Evolutionary conservation across 2,329 filamentous ascomycete species (phyloP).

Genomic region (Monosporascus cannonballus): DNA sequence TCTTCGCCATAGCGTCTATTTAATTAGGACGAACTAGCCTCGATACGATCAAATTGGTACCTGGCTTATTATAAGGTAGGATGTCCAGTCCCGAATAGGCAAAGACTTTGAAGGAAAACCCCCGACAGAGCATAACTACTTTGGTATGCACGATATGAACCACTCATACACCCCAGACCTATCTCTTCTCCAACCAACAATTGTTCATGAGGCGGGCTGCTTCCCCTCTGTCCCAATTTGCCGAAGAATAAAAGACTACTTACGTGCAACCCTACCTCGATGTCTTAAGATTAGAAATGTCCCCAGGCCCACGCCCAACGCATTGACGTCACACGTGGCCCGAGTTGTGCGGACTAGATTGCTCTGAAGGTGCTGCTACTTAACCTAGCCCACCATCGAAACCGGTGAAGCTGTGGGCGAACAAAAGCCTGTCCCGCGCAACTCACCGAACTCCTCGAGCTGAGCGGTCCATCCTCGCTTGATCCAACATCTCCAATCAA

Average conservation of each 20-base stretch:
- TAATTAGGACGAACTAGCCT: no score
- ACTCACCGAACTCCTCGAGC: constrained; percentile 24
- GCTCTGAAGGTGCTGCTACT: not conserved
- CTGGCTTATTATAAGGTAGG: no score
- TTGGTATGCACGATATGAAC: not conserved
- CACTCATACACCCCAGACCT: not conserved
- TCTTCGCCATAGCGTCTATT: no score
- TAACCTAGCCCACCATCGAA: not conserved
- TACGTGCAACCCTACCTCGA: not conserved
- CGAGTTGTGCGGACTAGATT: not conserved
- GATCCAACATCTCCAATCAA: constrained; percentile 19
- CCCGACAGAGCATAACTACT: no score
- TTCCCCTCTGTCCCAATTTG: not conserved
- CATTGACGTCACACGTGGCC: not conserved
- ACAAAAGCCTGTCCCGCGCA: constrained; percentile 6
- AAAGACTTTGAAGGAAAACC: no score
- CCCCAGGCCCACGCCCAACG: not conserved
- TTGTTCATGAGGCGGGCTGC: not conserved
- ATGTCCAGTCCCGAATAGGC: no score
- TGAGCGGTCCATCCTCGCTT: constrained; percentile 12
- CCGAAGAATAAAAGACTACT: not conserved
- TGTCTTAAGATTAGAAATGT: not conserved
- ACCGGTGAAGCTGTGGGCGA: not conserved
- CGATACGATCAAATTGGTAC: no score
- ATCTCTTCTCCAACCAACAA: not conserved